A percentile compares a stretch with the other conserved stretches of the same genome.
Evolutionary conservation across 2,329 filamentous ascomycete genomes (phyloP).

Genomic region (Samsoniella hepiali): DNA sequence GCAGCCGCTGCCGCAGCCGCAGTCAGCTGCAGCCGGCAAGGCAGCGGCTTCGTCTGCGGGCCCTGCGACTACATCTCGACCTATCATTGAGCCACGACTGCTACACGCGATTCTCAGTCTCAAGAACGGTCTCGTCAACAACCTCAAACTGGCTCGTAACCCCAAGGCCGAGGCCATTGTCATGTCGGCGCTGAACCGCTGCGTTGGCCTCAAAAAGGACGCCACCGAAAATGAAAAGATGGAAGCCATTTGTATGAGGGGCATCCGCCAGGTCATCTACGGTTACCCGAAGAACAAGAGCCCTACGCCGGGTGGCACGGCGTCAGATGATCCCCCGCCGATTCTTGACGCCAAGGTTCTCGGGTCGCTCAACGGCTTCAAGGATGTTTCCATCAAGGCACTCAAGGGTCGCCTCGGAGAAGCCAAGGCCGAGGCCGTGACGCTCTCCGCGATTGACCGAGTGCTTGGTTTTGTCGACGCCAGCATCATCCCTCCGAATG

Average conservation of each 20-base stretch:
- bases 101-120: constrained; percentile 43
- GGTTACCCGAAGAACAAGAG: constrained; percentile 41
- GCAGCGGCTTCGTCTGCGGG: constrained; percentile 28
- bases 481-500: constrained; percentile 37
- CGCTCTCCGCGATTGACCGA: constrained; percentile 50
- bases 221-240: constrained; percentile 44
- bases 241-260: constrained; percentile 46
- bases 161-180: constrained; percentile 46
- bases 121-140: constrained; percentile 45
- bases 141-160: constrained; percentile 41
- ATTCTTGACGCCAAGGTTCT: constrained; percentile 42
- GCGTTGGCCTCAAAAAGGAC: constrained; percentile 45
- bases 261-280: constrained; percentile 40
- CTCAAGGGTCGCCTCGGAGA: constrained; percentile 40
- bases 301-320: constrained; percentile 31
- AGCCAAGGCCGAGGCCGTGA: constrained; percentile 43
- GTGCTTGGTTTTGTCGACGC: constrained; percentile 46
- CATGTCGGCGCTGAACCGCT: constrained; percentile 52
- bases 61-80: constrained; percentile 27
- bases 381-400: constrained; percentile 42
- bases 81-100: constrained; percentile 44
- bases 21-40: constrained; percentile 22
- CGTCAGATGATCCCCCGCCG: constrained; percentile 27
- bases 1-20: constrained; percentile 23
- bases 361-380: constrained; percentile 42